These are phyloP conservation scores for Pichia pseudocactophila DNA, from an alignment of 805 yeast genomes.

Conservation along the genomic window DNA sequence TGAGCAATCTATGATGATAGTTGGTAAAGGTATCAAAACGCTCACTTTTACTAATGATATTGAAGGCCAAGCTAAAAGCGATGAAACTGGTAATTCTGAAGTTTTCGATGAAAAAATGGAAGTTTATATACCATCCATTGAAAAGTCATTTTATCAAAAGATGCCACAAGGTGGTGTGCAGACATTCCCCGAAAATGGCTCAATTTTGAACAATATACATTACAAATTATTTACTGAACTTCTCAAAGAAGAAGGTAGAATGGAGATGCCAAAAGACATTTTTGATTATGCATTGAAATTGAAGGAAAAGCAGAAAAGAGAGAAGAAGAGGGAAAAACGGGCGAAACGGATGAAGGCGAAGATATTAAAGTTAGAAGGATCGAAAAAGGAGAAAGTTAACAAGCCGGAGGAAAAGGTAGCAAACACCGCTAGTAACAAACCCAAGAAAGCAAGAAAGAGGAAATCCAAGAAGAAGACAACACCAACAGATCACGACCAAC, in stretches of 20 bases:
- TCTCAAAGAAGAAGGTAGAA: neutral
- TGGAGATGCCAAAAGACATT: conserved; percentile 3
- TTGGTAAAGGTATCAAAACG: conserved; percentile 20
- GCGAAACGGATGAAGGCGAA: neutral
- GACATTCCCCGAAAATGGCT: conserved; percentile 7
- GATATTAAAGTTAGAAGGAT: neutral
- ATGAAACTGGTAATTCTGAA: neutral
- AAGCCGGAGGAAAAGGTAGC: neutral
- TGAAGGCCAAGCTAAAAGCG: neutral
- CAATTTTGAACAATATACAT: neutral
- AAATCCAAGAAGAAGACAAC: conserved; percentile 10
- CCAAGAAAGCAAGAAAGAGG: neutral
- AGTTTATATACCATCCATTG: conserved; percentile 28
- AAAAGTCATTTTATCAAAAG: conserved; percentile 26
- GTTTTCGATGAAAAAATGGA: conserved; percentile 13
- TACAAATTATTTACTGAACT: conserved; percentile 1
- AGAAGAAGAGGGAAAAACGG: conserved; percentile 8
- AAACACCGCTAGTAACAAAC: neutral
- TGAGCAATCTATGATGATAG: conserved; percentile 20
- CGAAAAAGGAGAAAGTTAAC: neutral
- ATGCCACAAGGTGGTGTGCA: conserved; percentile 18
- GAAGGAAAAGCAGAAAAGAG: conserved; percentile 9
- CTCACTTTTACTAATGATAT: conserved; percentile 19
- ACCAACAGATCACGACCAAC: conserved; percentile 7
- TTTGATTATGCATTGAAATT: neutral